Evolutionary conservation across 306 rosid genomes (phyloP), one percentile per base, ranked within the genome.

Genomic region (Vicia sativa): DNA sequence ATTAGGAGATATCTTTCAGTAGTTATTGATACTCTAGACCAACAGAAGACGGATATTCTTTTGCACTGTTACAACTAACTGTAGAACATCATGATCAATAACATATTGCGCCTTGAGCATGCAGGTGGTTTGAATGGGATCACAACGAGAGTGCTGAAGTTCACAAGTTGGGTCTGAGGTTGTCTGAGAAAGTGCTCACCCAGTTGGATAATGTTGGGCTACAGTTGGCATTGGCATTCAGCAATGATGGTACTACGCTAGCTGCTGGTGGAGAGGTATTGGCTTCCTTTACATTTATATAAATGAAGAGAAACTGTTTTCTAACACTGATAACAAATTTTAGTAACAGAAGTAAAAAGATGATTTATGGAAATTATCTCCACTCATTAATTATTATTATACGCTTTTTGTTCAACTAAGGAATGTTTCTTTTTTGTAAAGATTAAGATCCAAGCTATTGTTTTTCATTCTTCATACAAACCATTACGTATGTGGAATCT

Each of bases 201-300:
- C 75, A 71, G 58, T 77, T 90, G 86, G 77, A 79, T 69, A 81
- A 85, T 71, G 90, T 85, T 80, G 97, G 87, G 21, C 93, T 34
- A 57, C 99, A 90, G 67, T 83, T 93, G 60, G 95, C 99, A 5
- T 73, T 93, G 81, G 81, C 85, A 48, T 93, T 90, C 71, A 82
- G 81, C 69, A 62, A 63, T 14, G 96, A 83, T 21, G 97, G 99
- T 56, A 85, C 97, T 31, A 56, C 65, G 66, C 81, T 93, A 62
- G 99, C 99, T 62, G 71, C 83, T 45, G 97, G 99, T 70, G 96
- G 95, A 15, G 96, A 88, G 90, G 99, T 93, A 82, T 62, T 38
- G 41, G 34, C 73, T 23, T 64, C 71, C 76, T 70, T 70, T 53
- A 46, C 66, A 45, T 75, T 68, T 29, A 1, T 56, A 25, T 44